Evolutionary conservation across 2,329 filamentous ascomycete genomes (phyloP).

Genomic region (Xylariales sp.): DNA sequence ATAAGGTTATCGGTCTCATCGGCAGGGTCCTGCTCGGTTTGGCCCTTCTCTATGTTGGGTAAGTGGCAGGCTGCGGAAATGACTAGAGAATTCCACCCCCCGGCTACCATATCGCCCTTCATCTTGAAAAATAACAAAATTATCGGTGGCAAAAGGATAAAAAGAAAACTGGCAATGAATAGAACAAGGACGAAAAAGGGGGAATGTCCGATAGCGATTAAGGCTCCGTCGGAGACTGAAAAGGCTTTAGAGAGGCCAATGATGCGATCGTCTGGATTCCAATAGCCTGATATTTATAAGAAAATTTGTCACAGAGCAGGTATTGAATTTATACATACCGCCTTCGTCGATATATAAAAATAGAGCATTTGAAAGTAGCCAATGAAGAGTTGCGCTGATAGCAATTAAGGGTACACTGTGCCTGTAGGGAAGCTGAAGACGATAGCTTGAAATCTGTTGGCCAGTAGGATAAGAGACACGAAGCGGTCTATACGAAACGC

Average conservation of each 20-base stretch:
- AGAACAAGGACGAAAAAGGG: slow-evolving; percentile 7
- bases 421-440: slow-evolving; percentile 25
- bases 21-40: background rate
- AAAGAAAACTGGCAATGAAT: background rate
- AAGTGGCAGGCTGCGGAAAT: slow-evolving; percentile 19
- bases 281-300: background rate
- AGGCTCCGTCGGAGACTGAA: slow-evolving; percentile 8
- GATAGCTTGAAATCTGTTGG: slow-evolving; percentile 22
- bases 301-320: no score
- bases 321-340: slow-evolving; percentile 4
- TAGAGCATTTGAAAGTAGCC: slow-evolving; percentile 9
- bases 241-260: no score
- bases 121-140: background rate
- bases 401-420: slow-evolving; percentile 8
- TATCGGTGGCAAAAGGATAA: background rate
- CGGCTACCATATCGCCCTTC: slow-evolving; percentile 10
- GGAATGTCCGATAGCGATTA: background rate
- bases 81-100: slow-evolving; percentile 12
- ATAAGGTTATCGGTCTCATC: background rate
- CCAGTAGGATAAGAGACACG: slow-evolving; percentile 19
- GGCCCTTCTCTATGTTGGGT: background rate
- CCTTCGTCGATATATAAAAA: slow-evolving; percentile 16
- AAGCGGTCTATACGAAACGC: slow-evolving; percentile 2
- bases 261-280: background rate
- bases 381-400: slow-evolving; percentile 7